Base-by-base conservation (phyloP, 2,329 filamentous ascomycete species). In the Fusarium sp. region DNA sequence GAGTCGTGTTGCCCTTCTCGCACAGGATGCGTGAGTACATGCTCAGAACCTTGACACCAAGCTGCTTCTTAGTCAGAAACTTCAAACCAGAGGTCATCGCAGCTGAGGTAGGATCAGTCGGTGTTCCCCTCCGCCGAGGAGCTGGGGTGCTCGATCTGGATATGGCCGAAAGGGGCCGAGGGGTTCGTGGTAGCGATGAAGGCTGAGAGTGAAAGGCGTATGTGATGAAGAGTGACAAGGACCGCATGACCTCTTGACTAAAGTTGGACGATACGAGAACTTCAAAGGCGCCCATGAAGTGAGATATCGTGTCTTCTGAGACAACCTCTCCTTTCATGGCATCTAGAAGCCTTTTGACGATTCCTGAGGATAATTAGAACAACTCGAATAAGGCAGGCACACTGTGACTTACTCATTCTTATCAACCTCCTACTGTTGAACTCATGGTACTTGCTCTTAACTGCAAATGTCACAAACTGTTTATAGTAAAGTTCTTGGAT, bases 401-500 rank as follows among this genome's bases (percentile, higher is more conserved):
- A 41, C 26, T 78, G 13, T 1, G 10, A 75, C 92, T 84, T 87
- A 94, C 95, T 89, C 92, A 99, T 99, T 72, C 94, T 88, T 63
- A 92, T 89, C 63, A 99, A 82, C 46, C 96, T 89, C 75, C 93
- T 92, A 53, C 92, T 90, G 77, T 99, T 99, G 80, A 98, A 98
- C 63, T 93, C 91, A 76, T 94, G 93, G 75, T 97, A 92, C 76
- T 96, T 94, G 84, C 95, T 98, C 74, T 91, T 91, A n/a, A 92
- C 88, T 3, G 93, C 92, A 80, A 99, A 98, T 0, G 91, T 91
- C 65, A 91, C 85, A 75, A 98, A 98, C 77, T 99, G 96, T 64
- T 91, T 90, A 80, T 98, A 98, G 80, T 98, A 99, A 24, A 98
- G 84, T 73, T 92, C 91, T 75, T 98, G 93, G 0, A 94, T 93